Percentiles rank a stretch among this genome's conserved stretches.
Evolutionary conservation across 164 flowering plant genomes (phyloP).

Genomic region (Tinospora cordifolia): DNA sequence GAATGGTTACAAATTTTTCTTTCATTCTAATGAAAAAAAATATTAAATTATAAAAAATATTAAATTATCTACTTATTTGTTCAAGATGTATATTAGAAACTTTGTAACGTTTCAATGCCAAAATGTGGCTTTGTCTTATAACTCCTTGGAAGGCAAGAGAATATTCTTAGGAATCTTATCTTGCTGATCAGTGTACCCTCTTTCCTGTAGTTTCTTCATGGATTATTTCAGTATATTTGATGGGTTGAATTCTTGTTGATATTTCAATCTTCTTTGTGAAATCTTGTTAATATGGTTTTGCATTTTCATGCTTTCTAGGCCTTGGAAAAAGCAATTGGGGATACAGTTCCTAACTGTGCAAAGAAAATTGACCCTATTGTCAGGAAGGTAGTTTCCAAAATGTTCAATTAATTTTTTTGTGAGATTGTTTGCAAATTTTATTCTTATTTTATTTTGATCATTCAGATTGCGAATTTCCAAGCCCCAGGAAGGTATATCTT

Average conservation of each 20-base stretch:
- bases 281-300: constrained; percentile 7
- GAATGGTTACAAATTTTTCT: background rate
- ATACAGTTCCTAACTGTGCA: constrained; percentile 48
- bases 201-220: background rate
- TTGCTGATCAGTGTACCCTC: background rate
- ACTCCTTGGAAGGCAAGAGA: background rate
- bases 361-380: constrained; percentile 61
- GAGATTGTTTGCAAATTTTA: constrained; percentile 3
- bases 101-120: background rate
- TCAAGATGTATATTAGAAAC: background rate
- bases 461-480: constrained; percentile 78
- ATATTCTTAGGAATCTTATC: background rate
- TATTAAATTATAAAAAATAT: background rate
- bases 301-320: constrained; percentile 35
- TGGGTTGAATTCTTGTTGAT: background rate
- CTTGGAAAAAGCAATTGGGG: constrained; percentile 75
- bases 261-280: background rate
- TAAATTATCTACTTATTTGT: background rate
- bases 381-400: constrained; percentile 46
- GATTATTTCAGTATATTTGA: background rate
- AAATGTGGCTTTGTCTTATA: background rate
- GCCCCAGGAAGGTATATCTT: constrained; percentile 76
- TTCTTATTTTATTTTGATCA: constrained; percentile 24
- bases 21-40: background rate
- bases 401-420: constrained; percentile 9